These are phyloP conservation scores for Cucurbita moschata DNA, from an alignment of 306 rosid species.

Conservation along the genomic window DNA sequence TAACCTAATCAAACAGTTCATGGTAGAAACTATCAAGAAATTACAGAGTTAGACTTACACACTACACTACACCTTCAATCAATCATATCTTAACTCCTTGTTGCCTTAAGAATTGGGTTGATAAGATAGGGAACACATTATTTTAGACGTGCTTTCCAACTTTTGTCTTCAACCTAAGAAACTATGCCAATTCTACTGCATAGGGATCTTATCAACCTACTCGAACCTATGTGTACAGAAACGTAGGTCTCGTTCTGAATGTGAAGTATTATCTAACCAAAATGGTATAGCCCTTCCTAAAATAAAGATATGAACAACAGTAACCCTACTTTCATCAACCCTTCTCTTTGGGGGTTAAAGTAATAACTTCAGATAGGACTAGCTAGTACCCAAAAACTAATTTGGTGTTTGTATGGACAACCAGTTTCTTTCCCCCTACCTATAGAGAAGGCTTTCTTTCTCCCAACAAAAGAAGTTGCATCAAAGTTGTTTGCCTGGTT, in stretches of 20 bases:
- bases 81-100: no score
- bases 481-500: background rate
- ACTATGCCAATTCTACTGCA: background rate
- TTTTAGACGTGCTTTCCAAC: background rate
- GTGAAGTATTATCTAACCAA: background rate
- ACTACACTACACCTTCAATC: no score
- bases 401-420: no score
- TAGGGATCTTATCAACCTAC: background rate
- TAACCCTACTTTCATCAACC: background rate
- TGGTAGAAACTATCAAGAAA: no score
- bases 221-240: background rate
- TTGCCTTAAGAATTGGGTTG: no score
- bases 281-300: background rate
- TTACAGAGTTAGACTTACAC: no score
- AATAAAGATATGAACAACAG: background rate
- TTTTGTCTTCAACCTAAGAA: background rate
- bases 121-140: background rate
- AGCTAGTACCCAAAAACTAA: no score
- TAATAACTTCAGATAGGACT: no score
- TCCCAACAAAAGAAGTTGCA: background rate
- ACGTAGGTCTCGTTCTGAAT: background rate
- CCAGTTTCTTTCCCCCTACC: no score
- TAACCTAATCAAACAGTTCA: no score
- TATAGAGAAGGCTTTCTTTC: no score
- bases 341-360: no score